Evolutionary conservation across 805 yeast genomes (phyloP), one percentile per base, ranked within the genome.

Genomic region (Sugiyamaella boreocaroliniensis): DNA sequence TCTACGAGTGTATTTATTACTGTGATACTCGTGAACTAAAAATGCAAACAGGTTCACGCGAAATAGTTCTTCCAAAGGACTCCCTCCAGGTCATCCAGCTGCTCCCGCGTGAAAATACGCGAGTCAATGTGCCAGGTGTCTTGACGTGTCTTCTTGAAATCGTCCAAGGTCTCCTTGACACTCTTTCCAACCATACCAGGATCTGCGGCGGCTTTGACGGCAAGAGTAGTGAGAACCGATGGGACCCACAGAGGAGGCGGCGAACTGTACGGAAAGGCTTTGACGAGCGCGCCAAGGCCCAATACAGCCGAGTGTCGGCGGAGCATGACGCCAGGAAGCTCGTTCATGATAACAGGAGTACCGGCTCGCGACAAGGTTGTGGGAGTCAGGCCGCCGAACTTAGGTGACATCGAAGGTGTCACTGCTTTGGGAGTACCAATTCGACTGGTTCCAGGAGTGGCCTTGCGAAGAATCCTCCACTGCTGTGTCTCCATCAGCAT

Each of bases 71-170:
- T 85, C 86, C 96, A 85, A 26, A 90, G 69, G 3, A 92, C 97
- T 43, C 99, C 99, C 67, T 92, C 99, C 45, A 92, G 71, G 65
- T 89, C 96, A 64, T 89, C 93, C 48, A 89, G 73, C 68, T 92
- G 95, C 4, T 84, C 87, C 47, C 77, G 80, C 8, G 82, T 80
- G 66, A 92, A 93, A 12, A 78, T 80, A 58, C 75, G 75, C 55
- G 85, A 78, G 65, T 92, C 99, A 54, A 89, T 79, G 62, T 87
- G 95, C 99, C 99, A 92, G 0, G 97, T 89, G 62, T 92, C 99
- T 54, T 90, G 95, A 58, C 98, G 79, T 5, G 88, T 81, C 71
- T 89, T 89, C 67, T 90, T 92, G 71, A 93, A 93, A 57, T 81
- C 83, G 57, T 95, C 83, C 48, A 92, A 74, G 1, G 80, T 77